Conservation (phyloP, 805 yeast species). For the Suhomyces vadensis region DNA sequence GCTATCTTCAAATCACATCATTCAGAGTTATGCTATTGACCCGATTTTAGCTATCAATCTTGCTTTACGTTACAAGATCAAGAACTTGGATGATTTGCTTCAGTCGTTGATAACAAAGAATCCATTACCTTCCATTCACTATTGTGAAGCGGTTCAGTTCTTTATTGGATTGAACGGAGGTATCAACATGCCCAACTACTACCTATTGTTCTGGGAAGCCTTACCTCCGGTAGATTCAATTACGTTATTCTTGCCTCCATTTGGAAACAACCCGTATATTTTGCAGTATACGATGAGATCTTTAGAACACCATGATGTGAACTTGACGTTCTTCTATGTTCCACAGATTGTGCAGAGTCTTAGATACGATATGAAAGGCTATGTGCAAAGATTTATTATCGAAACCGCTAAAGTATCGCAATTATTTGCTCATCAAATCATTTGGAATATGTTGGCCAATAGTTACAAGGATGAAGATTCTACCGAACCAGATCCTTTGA, state of each 20-base stretch:
- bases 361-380: constrained; percentile 79
- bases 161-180: constrained; percentile 44
- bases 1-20: constrained; percentile 45
- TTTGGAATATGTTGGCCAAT: constrained; percentile 97
- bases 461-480: constrained; percentile 89
- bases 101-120: constrained; percentile 48
- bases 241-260: constrained; percentile 75
- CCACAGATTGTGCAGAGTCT: constrained; percentile 96
- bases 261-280: constrained; percentile 61
- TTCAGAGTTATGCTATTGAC: constrained; percentile 61
- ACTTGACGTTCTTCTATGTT: constrained; percentile 89
- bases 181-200: constrained; percentile 38
- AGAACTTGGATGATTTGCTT: constrained; percentile 40
- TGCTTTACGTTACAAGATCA: constrained; percentile 56
- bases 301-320: constrained; percentile 81
- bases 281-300: constrained; percentile 90
- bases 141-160: constrained; percentile 61
- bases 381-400: constrained; percentile 81
- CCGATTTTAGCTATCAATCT: constrained; percentile 75
- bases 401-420: constrained; percentile 92
- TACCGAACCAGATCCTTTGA: constrained; percentile 72
- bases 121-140: constrained; percentile 60
- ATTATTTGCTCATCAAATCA: constrained; percentile 93
- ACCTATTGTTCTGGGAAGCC: constrained; percentile 67
- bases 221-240: constrained; percentile 84